Evolutionary conservation across 2,329 filamentous ascomycete genomes (phyloP), one percentile per base, ranked within the genome.

Genomic region (Westerdykella sp.): DNA sequence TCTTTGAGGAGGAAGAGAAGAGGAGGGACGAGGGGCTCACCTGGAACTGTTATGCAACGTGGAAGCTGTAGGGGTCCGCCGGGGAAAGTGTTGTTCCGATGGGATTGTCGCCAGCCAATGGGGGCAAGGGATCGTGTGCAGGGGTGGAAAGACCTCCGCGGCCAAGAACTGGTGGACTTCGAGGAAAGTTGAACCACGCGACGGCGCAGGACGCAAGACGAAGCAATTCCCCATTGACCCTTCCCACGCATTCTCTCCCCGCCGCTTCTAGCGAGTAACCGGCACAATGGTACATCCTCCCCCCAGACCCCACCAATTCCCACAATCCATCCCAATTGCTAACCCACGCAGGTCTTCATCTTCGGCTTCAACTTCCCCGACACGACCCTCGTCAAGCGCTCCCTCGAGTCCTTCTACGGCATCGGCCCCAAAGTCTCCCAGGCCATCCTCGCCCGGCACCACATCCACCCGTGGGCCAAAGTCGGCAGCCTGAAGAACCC

Each of bases 341-440:
- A 28, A 28, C 25, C 25, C 7, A 4, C 25, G 9, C n/a, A 88
- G 87, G 85, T 90, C 61, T 87, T 93, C 74, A 83, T 97, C 60
- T 77, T 91, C 62, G 87, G 87, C 59, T 76, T 87, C 73, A 90
- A 85, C 73, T 96, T 97, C 74, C 73, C 80, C 57, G 90, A 95
- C 72, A 72, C 75, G 60, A 83, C 84, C 69, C 79, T 96, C 62
- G 32, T 35, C 21, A 54, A 77, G 84, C 83, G 80, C 76, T 81
- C 80, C 38, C 84, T 98, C 53, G 78, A 65, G 46, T 60, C 54
- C 22, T 63, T 66, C 48, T 66, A 59, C 46, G 62, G 62, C 45
- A 60, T 64, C 46, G 62, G 61, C 9, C 57, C 61, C 48, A 62
- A 59, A 32, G 57, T 64, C 18, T 63, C 62, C 87, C 71, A 77